phyloP scores from a whole-genome alignment of 2,329 filamentous ascomycete species.

The Colletotrichum tropicale region DNA sequence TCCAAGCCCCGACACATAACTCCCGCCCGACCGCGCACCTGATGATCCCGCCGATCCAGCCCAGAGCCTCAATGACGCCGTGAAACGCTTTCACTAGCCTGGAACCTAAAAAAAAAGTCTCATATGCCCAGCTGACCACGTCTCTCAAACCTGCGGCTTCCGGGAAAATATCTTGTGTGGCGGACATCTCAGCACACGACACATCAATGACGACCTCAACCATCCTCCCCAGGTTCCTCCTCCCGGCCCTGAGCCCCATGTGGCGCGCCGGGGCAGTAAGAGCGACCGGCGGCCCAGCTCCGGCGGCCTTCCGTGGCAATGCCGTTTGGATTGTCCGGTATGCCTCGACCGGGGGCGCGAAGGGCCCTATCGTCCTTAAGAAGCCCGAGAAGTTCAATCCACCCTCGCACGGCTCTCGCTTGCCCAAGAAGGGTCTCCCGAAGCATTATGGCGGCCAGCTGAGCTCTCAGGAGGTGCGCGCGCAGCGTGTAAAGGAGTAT shows the following conservation, averaged over 20 bases:
- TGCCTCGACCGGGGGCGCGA: slow-evolving; percentile 41
- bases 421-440: slow-evolving; percentile 62
- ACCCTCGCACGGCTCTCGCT: slow-evolving; percentile 81
- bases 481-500: slow-evolving; percentile 75
- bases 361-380: slow-evolving; percentile 73
- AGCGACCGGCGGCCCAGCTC: slow-evolving; percentile 30
- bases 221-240: slow-evolving; percentile 70
- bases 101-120: neutral
- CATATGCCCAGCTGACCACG: slow-evolving; percentile 1
- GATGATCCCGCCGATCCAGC: slow-evolving; percentile 6
- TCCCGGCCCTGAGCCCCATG: slow-evolving; percentile 63
- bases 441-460: slow-evolving; percentile 78
- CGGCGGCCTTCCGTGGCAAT: neutral
- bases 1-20: slow-evolving; percentile 7
- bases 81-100: slow-evolving; percentile 4
- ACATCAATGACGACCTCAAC: slow-evolving; percentile 48
- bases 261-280: slow-evolving; percentile 46
- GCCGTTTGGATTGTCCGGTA: slow-evolving; percentile 28
- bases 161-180: neutral
- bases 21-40: neutral
- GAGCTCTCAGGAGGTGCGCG: slow-evolving; percentile 66
- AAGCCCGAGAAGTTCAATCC: slow-evolving; percentile 91
- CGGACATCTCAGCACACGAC: neutral
- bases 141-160: neutral
- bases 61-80: slow-evolving; percentile 16